Conservation (phyloP, 148 eudicot genomes). For the Rhododendron griersonianum region DNA sequence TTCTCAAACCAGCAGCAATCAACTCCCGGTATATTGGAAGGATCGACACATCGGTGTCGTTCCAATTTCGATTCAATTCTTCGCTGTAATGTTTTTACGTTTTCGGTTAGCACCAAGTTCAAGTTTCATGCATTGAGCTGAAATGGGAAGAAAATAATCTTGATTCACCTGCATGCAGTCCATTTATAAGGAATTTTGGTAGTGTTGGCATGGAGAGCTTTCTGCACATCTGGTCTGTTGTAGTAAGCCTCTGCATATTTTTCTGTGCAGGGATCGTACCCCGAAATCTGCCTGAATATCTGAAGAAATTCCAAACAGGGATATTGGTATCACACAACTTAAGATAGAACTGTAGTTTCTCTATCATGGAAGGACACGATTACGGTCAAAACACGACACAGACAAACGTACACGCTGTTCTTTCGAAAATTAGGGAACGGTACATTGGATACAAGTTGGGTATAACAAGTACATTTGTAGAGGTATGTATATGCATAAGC, state of each 20-base stretch:
- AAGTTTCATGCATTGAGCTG: not conserved
- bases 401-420: not conserved
- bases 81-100: slow-evolving; percentile 36
- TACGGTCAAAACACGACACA: not conserved
- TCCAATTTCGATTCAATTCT: slow-evolving; percentile 81
- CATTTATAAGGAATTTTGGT: slow-evolving; percentile 75
- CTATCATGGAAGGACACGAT: not conserved
- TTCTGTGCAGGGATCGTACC: slow-evolving; percentile 96
- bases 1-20: slow-evolving; percentile 63
- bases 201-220: slow-evolving; percentile 77
- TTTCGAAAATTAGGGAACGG: not conserved
- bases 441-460: not conserved
- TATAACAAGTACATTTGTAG: not conserved
- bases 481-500: not conserved
- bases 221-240: slow-evolving; percentile 88
- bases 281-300: slow-evolving; percentile 54
- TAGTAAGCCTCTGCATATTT: slow-evolving; percentile 82
- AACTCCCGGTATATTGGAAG: slow-evolving; percentile 82
- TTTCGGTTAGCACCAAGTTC: not conserved
- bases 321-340: not conserved
- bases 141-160: not conserved
- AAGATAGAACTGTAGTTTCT: not conserved
- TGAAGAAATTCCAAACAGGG: slow-evolving; percentile 6
- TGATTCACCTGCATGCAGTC: slow-evolving; percentile 85
- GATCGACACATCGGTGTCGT: slow-evolving; percentile 75